Evolutionary conservation across 2,329 filamentous ascomycete species (phyloP), one percentile per base, ranked within the genome.

Genomic region (Calonectria henricotiae): DNA sequence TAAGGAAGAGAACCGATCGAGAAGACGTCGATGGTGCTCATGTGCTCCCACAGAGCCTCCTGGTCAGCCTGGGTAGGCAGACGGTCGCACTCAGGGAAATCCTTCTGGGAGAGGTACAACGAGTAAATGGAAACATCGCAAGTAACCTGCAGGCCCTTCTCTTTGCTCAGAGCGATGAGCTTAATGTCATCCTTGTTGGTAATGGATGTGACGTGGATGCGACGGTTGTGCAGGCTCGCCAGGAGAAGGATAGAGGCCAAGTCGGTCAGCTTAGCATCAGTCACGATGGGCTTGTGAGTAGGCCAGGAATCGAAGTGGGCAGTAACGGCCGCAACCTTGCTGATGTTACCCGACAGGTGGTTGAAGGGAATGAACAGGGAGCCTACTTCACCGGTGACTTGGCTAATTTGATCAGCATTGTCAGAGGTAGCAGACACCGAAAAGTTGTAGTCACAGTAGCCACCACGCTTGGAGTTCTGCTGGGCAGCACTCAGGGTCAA

Each of bases 321-420:
- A 64, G 92, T 94, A 71, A 95, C 92, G 11, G 93, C 90, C 23
- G 93, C 92, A 54, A 95, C 93, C 85, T 94, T 94, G 87, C 90
- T 94, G 81, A 95, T 94, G 81, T 95, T 95, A 76, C 92, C 93
- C 70, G 92, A 93, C 30, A 95, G 85, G 81, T 94, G 89, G 82
- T 95, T 94, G 86, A 95, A 95, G 15, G 93, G 93, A 72, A 95
- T 93, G 84, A 94, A 95, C 49, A 95, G 86, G 23, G 93, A 94
- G 32, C 93, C 93, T 67, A 95, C 93, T 74, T 95, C 92, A 60
- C 88, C 86, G 20, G 91, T 90, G 67, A 95, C 88, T 74, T 91
- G 88, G 78, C 90, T 91, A 79, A 95, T 92, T 83, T 94, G 91
- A 74, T 93, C 89, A 17, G 92, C 89, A 79, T 95, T 95, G 73